Evolutionary conservation across 2,329 filamentous ascomycete genomes (phyloP), one percentile per base, ranked within the genome.

Genomic region (Corinectria fuckeliana): DNA sequence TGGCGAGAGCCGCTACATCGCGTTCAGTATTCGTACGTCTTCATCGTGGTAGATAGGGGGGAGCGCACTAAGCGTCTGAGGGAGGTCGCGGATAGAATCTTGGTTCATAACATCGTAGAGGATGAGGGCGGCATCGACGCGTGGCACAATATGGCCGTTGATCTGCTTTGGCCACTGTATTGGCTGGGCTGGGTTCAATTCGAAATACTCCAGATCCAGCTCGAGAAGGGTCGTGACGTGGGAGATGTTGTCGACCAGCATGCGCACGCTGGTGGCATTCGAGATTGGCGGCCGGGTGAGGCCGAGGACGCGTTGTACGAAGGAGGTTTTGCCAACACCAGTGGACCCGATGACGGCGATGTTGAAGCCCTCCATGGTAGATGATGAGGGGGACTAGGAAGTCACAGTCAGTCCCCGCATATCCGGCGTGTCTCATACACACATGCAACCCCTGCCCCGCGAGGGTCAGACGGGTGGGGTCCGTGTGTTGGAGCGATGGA

Each of bases 71-170:
- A 96, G 81, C 62, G 91, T 87, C 68, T 90, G 85, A 38, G 91
- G 89, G 54, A 97, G 81, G 60, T 90, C 86, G 59, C 84, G 83
- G 68, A 96, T 86, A 73, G 89, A 94, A 60, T 88, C 86, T 67
- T 87, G 84, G 73, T 91, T 90, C 75, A 88, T 91, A 42, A 96
- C 90, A 82, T 97, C 92, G 81, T 97, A 97, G 48, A 98, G 80
- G 58, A 94, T 86, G 68, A 97, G 79, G 44, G 91, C 92, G 18
- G 91, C 94, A 71, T 98, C 91, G 70, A 97, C 85, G 38, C 83
- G 85, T 49, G 92, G 91, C 60, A 91, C 82, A 61, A 88, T 85
- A 63, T 88, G 82, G 60, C 91, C 91, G 71, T 89, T 84, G 67
- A 88, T 84, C 70, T 88, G 85, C 67, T 86, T 87, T 11, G 87